Conservation (phyloP, 352 stramenopile genomes). For the Globisporangium barbulae region DNA sequence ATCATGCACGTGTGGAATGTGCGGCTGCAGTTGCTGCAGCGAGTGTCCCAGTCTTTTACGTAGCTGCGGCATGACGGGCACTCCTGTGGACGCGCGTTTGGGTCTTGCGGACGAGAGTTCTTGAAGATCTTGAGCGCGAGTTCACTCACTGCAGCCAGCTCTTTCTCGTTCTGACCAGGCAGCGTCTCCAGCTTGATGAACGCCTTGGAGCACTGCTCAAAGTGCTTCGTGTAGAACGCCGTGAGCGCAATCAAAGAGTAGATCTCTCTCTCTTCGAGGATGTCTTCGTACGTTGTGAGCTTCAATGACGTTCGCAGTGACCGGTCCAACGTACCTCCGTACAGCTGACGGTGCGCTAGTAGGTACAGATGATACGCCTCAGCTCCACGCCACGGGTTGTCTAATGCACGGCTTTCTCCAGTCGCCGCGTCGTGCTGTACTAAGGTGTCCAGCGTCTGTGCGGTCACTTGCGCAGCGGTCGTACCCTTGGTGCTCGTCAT, state of each 20-base stretch:
- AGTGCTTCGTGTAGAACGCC: constrained; percentile 91
- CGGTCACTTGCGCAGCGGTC: constrained; percentile 78
- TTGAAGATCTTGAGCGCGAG: constrained; percentile 88
- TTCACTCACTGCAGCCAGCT: constrained; percentile 55
- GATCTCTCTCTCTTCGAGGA: constrained; percentile 88
- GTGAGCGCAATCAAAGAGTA: constrained; percentile 93
- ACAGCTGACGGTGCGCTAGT: constrained; percentile 91
- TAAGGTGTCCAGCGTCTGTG: constrained; percentile 90
- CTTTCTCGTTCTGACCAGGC: constrained; percentile 51
- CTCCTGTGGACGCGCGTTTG: constrained; percentile 68
- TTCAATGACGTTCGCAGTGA: constrained; percentile 88
- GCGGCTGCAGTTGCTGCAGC: constrained; percentile 77
- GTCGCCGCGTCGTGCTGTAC: constrained; percentile 86
- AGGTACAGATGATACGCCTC: constrained; percentile 94
- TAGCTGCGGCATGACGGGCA: constrained; percentile 79
- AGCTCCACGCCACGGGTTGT: constrained; percentile 92
- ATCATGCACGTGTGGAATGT: constrained; percentile 76
- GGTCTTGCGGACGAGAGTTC: constrained; percentile 68
- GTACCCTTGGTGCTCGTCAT: constrained; percentile 56
- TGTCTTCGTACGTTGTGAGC: constrained; percentile 89
- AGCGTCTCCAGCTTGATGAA: constrained; percentile 93
- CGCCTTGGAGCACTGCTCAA: constrained; percentile 86
- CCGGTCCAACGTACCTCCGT: constrained; percentile 74
- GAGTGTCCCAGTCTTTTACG: constrained; percentile 84
- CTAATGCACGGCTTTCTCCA: constrained; percentile 78